phyloP scores from a whole-genome alignment of 208 protist genomes.

The Leishmania gerbilli region DNA sequence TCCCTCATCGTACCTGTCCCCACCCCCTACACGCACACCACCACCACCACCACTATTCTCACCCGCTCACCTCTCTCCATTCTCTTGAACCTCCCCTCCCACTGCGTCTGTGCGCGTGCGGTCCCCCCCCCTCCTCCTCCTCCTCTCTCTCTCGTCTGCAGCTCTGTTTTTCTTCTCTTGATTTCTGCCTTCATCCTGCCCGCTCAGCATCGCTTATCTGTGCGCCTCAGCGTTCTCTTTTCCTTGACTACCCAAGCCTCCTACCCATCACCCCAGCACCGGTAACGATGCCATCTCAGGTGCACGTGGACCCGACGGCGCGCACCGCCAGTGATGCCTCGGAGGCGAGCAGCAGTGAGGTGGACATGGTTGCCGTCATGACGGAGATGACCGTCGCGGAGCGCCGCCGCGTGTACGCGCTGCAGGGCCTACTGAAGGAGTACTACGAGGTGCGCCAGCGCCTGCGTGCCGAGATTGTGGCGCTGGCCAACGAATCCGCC shows the following conservation, averaged over 20 bases:
- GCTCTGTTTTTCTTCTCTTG: slow-evolving; percentile 4
- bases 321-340: slow-evolving; percentile 30
- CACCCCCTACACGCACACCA: too few relatives aligned
- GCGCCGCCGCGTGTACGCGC: slow-evolving; percentile 61
- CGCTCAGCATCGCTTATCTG: background rate
- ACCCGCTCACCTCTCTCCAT: background rate
- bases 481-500: slow-evolving; percentile 37
- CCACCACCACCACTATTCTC: too few relatives aligned
- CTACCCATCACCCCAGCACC: background rate
- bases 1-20: background rate
- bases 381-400: slow-evolving; percentile 49
- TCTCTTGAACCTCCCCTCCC: background rate
- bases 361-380: slow-evolving; percentile 64
- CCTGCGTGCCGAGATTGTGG: slow-evolving; percentile 42
- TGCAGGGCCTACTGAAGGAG: slow-evolving; percentile 61
- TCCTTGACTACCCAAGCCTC: background rate
- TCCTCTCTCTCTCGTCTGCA: background rate
- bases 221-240: background rate
- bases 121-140: background rate
- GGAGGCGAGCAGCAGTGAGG: slow-evolving; percentile 31
- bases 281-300: slow-evolving; percentile 22
- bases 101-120: background rate
- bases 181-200: background rate
- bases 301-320: slow-evolving; percentile 25
- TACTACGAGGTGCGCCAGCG: slow-evolving; percentile 37